phyloP scores from a whole-genome alignment of 2,329 filamentous ascomycete species.

The Trichophyton equinum region DNA sequence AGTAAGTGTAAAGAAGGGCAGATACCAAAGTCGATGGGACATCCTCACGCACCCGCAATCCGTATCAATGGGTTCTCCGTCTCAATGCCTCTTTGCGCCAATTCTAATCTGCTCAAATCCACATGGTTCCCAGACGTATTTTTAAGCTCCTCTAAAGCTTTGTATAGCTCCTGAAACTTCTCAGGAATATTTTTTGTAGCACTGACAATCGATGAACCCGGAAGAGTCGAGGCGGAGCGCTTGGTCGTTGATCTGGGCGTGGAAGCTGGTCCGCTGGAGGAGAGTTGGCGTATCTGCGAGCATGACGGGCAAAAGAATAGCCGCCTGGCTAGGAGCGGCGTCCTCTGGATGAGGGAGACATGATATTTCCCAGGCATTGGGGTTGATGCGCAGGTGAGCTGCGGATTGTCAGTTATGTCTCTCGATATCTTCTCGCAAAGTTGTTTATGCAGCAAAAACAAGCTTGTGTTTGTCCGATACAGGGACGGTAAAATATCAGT shows the following conservation, averaged over 20 bases:
- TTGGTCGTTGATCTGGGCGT: neutral
- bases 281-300: constrained; percentile 24
- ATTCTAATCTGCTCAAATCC: constrained; percentile 46
- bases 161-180: constrained; percentile 41
- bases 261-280: constrained; percentile 6
- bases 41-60: constrained; percentile 37
- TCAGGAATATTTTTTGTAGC: constrained; percentile 41
- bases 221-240: constrained; percentile 26
- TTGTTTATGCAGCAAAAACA: neutral
- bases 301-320: constrained; percentile 32
- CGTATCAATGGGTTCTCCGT: constrained; percentile 41
- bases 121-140: constrained; percentile 43
- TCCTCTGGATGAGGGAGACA: constrained; percentile 25
- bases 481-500: neutral
- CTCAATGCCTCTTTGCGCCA: constrained; percentile 47
- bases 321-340: constrained; percentile 18
- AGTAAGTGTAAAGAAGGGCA: neutral
- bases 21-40: no score
- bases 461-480: neutral
- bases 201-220: constrained; percentile 43
- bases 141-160: constrained; percentile 40
- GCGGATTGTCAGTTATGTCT: neutral
- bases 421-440: neutral
- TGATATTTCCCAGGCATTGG: constrained; percentile 30
- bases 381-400: neutral